Evolutionary conservation across 2,329 filamentous ascomycete genomes (phyloP).

Genomic region (Diaporthe longicolla): DNA sequence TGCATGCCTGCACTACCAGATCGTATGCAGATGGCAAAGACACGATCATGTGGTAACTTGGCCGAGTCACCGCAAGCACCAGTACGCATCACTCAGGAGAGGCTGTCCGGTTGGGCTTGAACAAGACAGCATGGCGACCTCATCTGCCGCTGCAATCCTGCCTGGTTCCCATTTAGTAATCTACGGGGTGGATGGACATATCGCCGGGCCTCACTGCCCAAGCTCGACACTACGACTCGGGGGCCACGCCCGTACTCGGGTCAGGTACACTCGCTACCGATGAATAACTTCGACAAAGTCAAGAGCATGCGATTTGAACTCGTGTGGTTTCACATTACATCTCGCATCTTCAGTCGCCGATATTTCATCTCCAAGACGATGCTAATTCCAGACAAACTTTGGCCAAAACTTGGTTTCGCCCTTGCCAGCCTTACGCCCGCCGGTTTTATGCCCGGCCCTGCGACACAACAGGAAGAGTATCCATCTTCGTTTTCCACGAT

Average conservation of each 20-base stretch:
- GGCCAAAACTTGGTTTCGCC: constrained; percentile 21
- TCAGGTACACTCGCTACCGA: background rate
- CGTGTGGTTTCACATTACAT: constrained; percentile 26
- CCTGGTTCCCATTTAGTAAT: background rate
- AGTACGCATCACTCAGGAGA: background rate
- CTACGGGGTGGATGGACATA: background rate
- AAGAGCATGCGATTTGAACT: constrained; percentile 28
- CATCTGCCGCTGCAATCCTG: background rate
- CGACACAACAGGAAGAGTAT: background rate
- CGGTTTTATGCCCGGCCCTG: background rate
- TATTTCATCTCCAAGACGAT: constrained; percentile 1
- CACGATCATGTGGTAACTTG: background rate
- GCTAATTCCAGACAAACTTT: constrained; percentile 20
- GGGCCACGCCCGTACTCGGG: background rate
- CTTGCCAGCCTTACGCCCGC: constrained; percentile 7
- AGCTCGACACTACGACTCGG: background rate
- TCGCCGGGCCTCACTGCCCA: constrained; percentile 11
- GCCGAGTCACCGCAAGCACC: background rate
- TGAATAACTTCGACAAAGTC: background rate
- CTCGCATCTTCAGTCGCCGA: background rate
- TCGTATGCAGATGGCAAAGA: background rate
- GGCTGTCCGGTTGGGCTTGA: background rate
- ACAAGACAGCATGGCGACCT: background rate
- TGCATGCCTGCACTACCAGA: background rate
- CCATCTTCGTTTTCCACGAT: background rate